Evolutionary conservation across 208 protist species (phyloP).

Genomic region (Histomonas meleagridis): DNA sequence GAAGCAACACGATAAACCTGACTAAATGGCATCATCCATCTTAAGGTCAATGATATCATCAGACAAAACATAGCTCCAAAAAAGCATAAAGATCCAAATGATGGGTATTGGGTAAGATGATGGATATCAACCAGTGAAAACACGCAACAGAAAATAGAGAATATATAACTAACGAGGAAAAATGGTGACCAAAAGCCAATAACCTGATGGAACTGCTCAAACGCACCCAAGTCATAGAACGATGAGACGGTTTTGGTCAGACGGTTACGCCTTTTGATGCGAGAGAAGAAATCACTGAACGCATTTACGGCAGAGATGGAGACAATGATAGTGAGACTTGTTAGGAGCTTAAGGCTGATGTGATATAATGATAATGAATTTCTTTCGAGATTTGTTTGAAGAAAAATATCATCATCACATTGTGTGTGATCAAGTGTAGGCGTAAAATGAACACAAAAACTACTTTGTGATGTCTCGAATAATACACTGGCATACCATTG

Average conservation of each 20-base stretch:
- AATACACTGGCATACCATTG: no score
- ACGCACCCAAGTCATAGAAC: background rate
- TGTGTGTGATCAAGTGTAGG: background rate
- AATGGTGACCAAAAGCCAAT: conserved; percentile 30
- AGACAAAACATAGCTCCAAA: background rate
- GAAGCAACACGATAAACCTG: background rate
- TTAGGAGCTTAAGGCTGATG: background rate
- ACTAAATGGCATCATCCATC: background rate
- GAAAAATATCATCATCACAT: background rate
- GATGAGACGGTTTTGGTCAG: no score
- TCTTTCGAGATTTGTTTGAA: background rate
- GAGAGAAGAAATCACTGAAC: background rate
- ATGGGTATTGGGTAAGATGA: background rate
- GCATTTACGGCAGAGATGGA: background rate
- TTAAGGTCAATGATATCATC: background rate
- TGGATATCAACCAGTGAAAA: background rate
- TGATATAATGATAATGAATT: background rate
- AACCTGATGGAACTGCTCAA: background rate
- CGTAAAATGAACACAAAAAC: no score
- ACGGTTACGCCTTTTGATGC: background rate
- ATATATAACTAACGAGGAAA: background rate
- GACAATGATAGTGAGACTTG: background rate
- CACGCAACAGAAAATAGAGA: background rate
- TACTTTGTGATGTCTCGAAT: no score
- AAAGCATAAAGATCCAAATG: background rate